Base-by-base conservation (phyloP, 306 rosid genomes). In the Inga oerstediana region DNA sequence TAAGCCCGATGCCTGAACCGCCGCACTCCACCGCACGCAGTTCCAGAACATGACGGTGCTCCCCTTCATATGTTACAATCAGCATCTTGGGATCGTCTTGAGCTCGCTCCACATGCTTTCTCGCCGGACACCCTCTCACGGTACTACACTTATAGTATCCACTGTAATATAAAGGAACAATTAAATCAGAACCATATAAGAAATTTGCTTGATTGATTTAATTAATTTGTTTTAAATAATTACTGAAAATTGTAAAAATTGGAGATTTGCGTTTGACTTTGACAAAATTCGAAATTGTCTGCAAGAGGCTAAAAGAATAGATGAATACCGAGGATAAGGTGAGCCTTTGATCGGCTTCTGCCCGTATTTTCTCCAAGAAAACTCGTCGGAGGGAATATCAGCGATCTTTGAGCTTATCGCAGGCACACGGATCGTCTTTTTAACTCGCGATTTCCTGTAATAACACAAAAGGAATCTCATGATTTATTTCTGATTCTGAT, bases 341-440 rank as follows among this genome's bases (percentile, higher is more conserved):
- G 98, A 93, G 34, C 98, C 98, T 85, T 91, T 93, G 82, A 93
- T 93, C 64, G 94, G 97, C 76, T 93, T 93, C 52, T 93, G 98
- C 11, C 98, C 98, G 76, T 93, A 93, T 44, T 93, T 93, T 48
- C 98, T 89, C 98, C 98, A 93, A 0, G 97, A 84, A 66, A 67
- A 92, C 37, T 92, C 97, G 67, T 93, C 98, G 49, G 90, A 62
- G 2, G 94, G 98, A 58, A 93, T 92, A 67, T 93, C 98, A 58
- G 98, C 97, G 68, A 84, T 83, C 77, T 87, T 92, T 0, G 92
- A 81, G 54, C 98, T 93, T 4, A 88, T 59, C 59, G 97, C 98
- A 82, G 93, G 91, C 14, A 92, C 94, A 48, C 93, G 85, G 22
- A 94, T 78, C 0, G 89, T 83, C 70, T 86, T 85, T 74, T 86